phyloP scores from a whole-genome alignment of 345 rosid genomes.

The Populus euphratica region DNA sequence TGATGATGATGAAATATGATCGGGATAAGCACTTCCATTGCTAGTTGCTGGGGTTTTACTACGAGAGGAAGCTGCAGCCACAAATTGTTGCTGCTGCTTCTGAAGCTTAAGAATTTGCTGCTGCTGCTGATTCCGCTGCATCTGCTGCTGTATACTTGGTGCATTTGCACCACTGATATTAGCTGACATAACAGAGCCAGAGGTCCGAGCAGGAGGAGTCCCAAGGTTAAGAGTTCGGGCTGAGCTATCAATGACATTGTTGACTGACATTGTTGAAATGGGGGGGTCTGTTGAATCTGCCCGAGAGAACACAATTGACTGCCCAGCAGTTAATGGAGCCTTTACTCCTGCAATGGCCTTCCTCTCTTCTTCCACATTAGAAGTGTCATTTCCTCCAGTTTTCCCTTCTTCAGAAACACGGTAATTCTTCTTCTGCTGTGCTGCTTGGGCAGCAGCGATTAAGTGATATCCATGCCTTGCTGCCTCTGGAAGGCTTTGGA shows the following conservation, averaged over 20 bases:
- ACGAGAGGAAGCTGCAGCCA: constrained; percentile 59
- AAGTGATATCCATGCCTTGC: constrained; percentile 60
- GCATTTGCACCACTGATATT: constrained; percentile 27
- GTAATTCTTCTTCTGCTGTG: constrained; percentile 72
- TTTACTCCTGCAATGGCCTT: constrained; percentile 45
- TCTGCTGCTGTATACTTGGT: constrained; percentile 43
- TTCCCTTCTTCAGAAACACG: constrained; percentile 67
- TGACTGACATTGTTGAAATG: constrained; percentile 50
- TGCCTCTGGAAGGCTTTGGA: constrained; percentile 72
- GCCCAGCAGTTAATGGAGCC: constrained; percentile 45
- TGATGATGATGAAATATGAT: constrained; percentile 48
- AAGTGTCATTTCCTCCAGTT: constrained; percentile 42
- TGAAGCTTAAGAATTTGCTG: constrained; percentile 62
- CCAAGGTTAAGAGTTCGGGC: constrained; percentile 56
- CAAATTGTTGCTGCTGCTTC: constrained; percentile 56
- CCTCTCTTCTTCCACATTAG: constrained; percentile 60
- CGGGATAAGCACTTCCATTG: constrained; percentile 61
- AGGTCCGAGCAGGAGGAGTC: constrained; percentile 44
- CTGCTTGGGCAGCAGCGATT: constrained; percentile 58
- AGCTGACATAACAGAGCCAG: constrained; percentile 46
- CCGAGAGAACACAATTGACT: constrained; percentile 77
- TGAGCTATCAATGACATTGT: constrained; percentile 73
- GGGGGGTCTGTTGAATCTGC: constrained; percentile 55
- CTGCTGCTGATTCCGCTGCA: constrained; percentile 41
- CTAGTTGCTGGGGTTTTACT: constrained; percentile 57